Evolutionary conservation across 805 yeast species (phyloP).

Genomic region (Hanseniaspora thailandica): DNA sequence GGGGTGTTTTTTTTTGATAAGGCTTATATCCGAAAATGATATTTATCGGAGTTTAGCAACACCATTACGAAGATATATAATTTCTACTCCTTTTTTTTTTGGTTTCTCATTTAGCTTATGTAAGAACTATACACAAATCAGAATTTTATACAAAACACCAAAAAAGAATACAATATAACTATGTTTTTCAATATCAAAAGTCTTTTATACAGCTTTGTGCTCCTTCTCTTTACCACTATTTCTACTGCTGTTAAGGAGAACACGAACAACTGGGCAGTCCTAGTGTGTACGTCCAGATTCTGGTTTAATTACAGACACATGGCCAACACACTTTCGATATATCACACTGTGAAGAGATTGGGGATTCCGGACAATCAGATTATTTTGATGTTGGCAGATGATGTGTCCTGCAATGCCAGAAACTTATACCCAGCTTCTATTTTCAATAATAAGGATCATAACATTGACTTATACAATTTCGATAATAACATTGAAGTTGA

Average conservation of each 20-base stretch:
- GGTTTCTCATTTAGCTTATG: too few species aligned
- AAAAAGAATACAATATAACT: neutral
- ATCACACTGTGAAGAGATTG: constrained; percentile 85
- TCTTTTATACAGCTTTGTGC: neutral
- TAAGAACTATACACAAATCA: too few species aligned
- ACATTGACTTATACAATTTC: constrained; percentile 74
- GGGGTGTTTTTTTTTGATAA: too few species aligned
- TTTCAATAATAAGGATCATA: constrained; percentile 85
- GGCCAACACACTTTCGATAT: constrained; percentile 90
- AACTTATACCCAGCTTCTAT: constrained; percentile 94
- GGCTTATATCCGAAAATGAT: too few species aligned
- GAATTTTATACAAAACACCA: too few species aligned
- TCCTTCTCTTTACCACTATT: neutral
- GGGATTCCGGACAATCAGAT: constrained; percentile 98
- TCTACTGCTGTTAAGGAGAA: constrained; percentile 24
- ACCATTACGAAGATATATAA: too few species aligned
- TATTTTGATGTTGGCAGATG: constrained; percentile 91
- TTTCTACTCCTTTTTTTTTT: too few species aligned
- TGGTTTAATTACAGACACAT: constrained; percentile 98
- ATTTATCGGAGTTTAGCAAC: too few species aligned
- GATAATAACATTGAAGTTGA: constrained; percentile 72
- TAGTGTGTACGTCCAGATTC: constrained; percentile 89
- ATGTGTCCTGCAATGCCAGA: constrained; percentile 91
- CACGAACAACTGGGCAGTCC: constrained; percentile 71
- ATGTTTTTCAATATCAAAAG: neutral